Conservation (phyloP, 129 eudicot genomes). For the Centaurea solstitialis region DNA sequence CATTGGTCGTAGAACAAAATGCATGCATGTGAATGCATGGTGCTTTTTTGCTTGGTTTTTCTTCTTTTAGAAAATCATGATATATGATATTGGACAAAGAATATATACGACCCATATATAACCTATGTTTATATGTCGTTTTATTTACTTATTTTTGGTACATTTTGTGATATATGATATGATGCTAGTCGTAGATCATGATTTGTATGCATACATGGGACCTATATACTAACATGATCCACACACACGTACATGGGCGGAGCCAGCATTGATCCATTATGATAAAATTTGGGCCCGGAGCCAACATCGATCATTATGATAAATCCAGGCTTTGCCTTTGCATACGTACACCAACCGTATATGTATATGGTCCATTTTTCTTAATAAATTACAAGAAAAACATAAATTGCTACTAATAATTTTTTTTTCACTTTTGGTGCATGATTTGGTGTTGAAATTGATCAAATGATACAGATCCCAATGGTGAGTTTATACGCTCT, state of each 20-base stretch:
- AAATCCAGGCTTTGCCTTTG: neutral
- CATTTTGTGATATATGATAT: too few relatives aligned
- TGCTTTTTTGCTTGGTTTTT: neutral
- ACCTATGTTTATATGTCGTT: neutral
- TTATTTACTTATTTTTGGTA: neutral
- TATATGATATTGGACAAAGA: neutral
- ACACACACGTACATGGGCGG: neutral
- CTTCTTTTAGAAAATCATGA: neutral
- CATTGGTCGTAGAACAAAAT: neutral
- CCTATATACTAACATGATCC: neutral
- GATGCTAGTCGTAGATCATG: too few relatives aligned
- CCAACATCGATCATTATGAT: too few relatives aligned
- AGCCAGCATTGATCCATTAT: too few relatives aligned
- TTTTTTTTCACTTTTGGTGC: constrained; percentile 10
- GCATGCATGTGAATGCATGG: neutral
- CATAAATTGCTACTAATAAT: constrained; percentile 4
- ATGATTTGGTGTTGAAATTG: constrained; percentile 21
- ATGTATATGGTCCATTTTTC: neutral
- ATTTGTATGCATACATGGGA: neutral
- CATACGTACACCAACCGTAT: neutral
- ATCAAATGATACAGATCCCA: constrained; percentile 60
- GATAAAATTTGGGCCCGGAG: neutral
- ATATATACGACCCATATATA: neutral
- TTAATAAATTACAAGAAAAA: neutral
- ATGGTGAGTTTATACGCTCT: constrained; percentile 45